Evolutionary conservation across 768 basidiomycete genomes (phyloP), one percentile per base, ranked within the genome.

Genomic region (Lentinus tigrinus): DNA sequence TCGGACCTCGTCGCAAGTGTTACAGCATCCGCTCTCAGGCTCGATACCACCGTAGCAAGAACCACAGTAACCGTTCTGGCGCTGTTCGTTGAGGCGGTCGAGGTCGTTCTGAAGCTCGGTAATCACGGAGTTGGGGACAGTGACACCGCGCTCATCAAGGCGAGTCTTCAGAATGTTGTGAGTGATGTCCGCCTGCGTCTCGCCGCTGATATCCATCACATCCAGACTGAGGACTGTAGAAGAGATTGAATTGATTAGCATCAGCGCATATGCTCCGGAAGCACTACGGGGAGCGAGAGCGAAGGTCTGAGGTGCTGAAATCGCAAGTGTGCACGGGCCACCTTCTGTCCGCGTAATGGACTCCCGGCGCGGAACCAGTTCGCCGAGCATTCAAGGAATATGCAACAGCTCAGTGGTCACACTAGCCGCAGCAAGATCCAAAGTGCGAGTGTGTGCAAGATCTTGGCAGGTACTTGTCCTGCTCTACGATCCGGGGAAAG

Each of bases 201-300:
- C 97, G 26, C 97, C 97, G 57, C 91, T 93, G 58, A 99, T 97
- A 69, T 99, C 97, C 92, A 98, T 95, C 52, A 98, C 86, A 73
- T 99, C 97, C 52, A 98, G 75, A 70, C 93, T 95, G 53, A 99
- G 82, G 47, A 99, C 96, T 99, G 67, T 27, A 53, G 14, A n/a
- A 53, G 10, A 31, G 11, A 11, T 1, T 7, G 28, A 61, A 53
- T 55, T 28, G 14, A 2, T 40, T 23, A 47, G 46, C 7, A 8
- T 42, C 40, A 14, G 8, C 28, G 16, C 24, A n/a, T 39, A 31
- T 21, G n/a, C 31, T 17, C 1, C 39, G 39, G 2, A 17, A 6
- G 4, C 39, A 6, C 7, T 8, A 42, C 21, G 39, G 39, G 14
- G 16, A 16, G 4, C 6, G 39, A 8, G 21, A 42, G 39, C 14